Conservation (phyloP, 2,329 filamentous ascomycete species). For the Ilyonectria sp. region DNA sequence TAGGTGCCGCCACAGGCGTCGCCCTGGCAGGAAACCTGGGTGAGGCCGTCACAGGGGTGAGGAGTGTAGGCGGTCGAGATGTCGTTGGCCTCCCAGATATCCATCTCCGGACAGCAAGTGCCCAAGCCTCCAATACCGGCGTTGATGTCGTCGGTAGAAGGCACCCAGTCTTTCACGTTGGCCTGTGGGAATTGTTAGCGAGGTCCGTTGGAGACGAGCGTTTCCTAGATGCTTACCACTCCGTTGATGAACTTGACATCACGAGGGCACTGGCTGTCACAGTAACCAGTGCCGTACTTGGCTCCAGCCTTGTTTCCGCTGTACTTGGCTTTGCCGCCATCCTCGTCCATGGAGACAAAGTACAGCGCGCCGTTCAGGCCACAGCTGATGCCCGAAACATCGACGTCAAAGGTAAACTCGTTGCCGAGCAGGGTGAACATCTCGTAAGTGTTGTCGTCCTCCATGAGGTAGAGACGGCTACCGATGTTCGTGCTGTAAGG, state of each 20-base stretch:
- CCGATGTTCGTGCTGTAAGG: slow-evolving; percentile 63
- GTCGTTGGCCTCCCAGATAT: slow-evolving; percentile 76
- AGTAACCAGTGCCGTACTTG: slow-evolving; percentile 72
- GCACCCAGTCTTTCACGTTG: slow-evolving; percentile 67
- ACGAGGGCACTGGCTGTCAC: slow-evolving; percentile 68
- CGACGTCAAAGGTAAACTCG: slow-evolving; percentile 82
- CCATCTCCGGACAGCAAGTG: slow-evolving; percentile 76
- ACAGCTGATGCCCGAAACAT: slow-evolving; percentile 77
- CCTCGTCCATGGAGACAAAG: slow-evolving; percentile 73
- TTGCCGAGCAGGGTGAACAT: slow-evolving; percentile 76
- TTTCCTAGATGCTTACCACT: slow-evolving; percentile 51
- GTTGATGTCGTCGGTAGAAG: slow-evolving; percentile 68
- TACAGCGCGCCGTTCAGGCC: slow-evolving; percentile 82
- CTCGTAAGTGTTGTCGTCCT: slow-evolving; percentile 73
- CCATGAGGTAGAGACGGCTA: slow-evolving; percentile 76
- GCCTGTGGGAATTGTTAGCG: slow-evolving; percentile 52
- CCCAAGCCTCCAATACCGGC: slow-evolving; percentile 67
- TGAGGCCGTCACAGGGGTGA: slow-evolving; percentile 71
- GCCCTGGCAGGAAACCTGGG: slow-evolving; percentile 66
- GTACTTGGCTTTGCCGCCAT: slow-evolving; percentile 68
- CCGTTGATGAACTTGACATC: slow-evolving; percentile 73
- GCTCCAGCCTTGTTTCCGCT: slow-evolving; percentile 67
- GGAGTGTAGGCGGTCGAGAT: slow-evolving; percentile 76
- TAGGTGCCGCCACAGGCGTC: slow-evolving; percentile 69
- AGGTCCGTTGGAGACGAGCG: background rate